Percentiles rank a stretch among this genome's conserved stretches.
Evolutionary conservation across 768 basidiomycete genomes (phyloP).

Genomic region (Rhizopogon vulgaris): DNA sequence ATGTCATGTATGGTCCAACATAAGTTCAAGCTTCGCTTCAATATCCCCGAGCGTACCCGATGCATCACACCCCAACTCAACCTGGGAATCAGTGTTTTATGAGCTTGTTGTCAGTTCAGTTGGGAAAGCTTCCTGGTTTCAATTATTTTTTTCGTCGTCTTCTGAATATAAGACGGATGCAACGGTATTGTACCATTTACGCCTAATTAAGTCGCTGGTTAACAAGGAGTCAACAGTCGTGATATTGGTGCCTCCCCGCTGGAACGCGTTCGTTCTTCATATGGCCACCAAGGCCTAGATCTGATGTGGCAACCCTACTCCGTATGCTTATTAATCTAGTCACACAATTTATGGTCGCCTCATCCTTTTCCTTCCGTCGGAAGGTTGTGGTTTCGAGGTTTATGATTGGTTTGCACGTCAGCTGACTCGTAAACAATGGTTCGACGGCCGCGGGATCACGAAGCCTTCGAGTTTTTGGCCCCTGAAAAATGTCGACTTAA

Average conservation of each 20-base stretch:
- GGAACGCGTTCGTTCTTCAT: too few species aligned
- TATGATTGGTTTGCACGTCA: slow-evolving; percentile 4
- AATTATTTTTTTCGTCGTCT: neutral
- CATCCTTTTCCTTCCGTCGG: slow-evolving; percentile 1
- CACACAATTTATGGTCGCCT: neutral
- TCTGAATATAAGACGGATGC: neutral
- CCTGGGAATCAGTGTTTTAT: neutral
- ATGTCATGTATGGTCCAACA: too few species aligned
- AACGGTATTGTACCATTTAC: neutral
- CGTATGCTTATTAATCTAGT: neutral
- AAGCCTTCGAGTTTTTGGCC: neutral
- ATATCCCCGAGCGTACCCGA: neutral
- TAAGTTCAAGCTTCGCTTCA: neutral
- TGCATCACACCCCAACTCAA: neutral
- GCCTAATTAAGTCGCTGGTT: too few species aligned
- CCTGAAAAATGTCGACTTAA: slow-evolving; percentile 6
- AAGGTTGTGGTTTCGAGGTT: neutral
- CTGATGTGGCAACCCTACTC: too few species aligned
- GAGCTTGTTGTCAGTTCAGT: neutral
- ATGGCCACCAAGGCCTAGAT: too few species aligned
- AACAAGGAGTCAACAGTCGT: too few species aligned
- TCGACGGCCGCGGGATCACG: slow-evolving; percentile 2
- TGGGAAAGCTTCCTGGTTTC: neutral
- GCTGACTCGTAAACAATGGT: slow-evolving; percentile 13
- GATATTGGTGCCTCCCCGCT: too few species aligned